Percentiles rank a stretch among this genome's conserved stretches.
Evolutionary conservation across 202 grass and related monocot genomes (phyloP).

Genomic region (Tripidium arundinaceum): DNA sequence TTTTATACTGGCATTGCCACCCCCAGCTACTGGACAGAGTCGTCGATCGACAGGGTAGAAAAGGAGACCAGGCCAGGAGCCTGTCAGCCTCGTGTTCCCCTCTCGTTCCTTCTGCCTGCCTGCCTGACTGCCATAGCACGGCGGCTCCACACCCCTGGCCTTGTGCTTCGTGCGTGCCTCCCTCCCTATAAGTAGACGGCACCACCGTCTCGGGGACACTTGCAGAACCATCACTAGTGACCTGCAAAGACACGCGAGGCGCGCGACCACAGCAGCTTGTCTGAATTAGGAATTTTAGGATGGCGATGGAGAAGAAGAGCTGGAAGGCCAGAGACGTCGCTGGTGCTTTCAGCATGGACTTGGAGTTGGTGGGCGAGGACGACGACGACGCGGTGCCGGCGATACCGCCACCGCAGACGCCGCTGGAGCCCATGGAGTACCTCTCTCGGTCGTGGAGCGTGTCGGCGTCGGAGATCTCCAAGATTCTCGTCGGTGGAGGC

Average conservation of each 20-base stretch:
- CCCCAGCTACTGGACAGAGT: no score
- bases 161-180: constrained; percentile 61
- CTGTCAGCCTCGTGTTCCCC: constrained; percentile 45
- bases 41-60: no score
- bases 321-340: no score
- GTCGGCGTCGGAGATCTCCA: no score
- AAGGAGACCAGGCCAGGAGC: constrained; percentile 26
- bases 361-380: constrained; percentile 41
- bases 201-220: no score
- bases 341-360: constrained; percentile 25
- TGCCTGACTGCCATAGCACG: constrained; percentile 29
- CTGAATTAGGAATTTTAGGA: neutral
- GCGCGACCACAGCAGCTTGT: neutral
- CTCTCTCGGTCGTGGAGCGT: no score
- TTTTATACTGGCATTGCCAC: no score
- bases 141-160: constrained; percentile 36
- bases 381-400: constrained; percentile 33
- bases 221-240: no score
- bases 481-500: no score
- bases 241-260: neutral
- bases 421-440: no score
- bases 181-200: constrained; percentile 55
- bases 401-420: constrained; percentile 73
- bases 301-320: neutral
- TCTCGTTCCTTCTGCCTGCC: constrained; percentile 28